These are phyloP conservation scores for Trifolium repens DNA, from an alignment of 306 rosid species.

Conservation along the genomic window DNA sequence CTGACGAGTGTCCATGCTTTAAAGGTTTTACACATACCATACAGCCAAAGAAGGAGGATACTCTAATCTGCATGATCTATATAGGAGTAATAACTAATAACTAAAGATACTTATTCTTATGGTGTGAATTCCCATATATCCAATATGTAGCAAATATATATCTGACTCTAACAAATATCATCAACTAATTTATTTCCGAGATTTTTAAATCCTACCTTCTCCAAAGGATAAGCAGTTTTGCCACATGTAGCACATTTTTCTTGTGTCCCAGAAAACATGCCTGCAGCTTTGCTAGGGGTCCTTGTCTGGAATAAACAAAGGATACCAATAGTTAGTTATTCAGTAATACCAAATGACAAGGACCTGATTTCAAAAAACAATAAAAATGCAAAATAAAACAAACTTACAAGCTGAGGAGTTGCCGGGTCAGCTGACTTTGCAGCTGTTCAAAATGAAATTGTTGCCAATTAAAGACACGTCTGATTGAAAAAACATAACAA, in stretches of 20 bases:
- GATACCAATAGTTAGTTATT: slow-evolving; percentile 40
- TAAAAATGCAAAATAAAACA: slow-evolving; percentile 32
- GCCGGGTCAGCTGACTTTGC: slow-evolving; percentile 80
- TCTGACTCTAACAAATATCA: not conserved
- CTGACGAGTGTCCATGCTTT: no score
- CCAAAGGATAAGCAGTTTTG: slow-evolving; percentile 92
- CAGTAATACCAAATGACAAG: slow-evolving; percentile 29
- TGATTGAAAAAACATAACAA: slow-evolving; percentile 24
- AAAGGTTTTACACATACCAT: not conserved
- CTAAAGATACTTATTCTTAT: not conserved
- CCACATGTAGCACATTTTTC: slow-evolving; percentile 94
- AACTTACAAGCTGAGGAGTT: slow-evolving; percentile 81
- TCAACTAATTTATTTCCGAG: not conserved
- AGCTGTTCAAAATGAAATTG: slow-evolving; percentile 69
- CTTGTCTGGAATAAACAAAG: slow-evolving; percentile 71
- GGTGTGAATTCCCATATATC: slow-evolving; percentile 19
- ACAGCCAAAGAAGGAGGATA: slow-evolving; percentile 23
- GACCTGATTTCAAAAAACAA: slow-evolving; percentile 16
- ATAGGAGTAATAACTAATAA: slow-evolving; percentile 8
- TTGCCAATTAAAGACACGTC: slow-evolving; percentile 44
- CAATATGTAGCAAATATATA: slow-evolving; percentile 6
- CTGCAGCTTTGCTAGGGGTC: slow-evolving; percentile 89
- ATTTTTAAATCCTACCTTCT: slow-evolving; percentile 65
- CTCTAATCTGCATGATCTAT: slow-evolving; percentile 14
- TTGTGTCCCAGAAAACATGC: slow-evolving; percentile 97